Evolutionary conservation across 2,329 filamentous ascomycete genomes (phyloP).

Genomic region (Cladophialophora immunda): DNA sequence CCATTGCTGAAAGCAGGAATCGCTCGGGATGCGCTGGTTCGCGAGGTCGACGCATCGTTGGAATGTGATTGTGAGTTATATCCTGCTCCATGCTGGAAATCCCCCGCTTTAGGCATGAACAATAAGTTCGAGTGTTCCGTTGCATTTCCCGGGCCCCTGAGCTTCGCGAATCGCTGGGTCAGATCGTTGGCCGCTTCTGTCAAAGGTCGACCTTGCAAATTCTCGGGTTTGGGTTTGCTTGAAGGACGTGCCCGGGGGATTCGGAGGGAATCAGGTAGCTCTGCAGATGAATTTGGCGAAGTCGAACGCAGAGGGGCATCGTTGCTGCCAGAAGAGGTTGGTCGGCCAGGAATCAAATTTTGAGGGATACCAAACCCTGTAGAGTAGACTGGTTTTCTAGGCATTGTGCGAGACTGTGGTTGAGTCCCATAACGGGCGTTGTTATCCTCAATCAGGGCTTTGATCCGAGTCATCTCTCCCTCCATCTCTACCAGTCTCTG

Average conservation of each 20-base stretch:
- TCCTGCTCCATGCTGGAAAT: slow-evolving; percentile 31
- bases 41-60: slow-evolving; percentile 39
- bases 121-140: slow-evolving; percentile 23
- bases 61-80: slow-evolving; percentile 33
- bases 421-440: slow-evolving; percentile 69
- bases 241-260: slow-evolving; percentile 36
- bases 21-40: slow-evolving; percentile 53
- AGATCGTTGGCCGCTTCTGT: slow-evolving; percentile 38
- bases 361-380: slow-evolving; percentile 32
- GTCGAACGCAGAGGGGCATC: slow-evolving; percentile 16
- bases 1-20: slow-evolving; percentile 47
- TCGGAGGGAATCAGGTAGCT: slow-evolving; percentile 34
- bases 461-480: slow-evolving; percentile 65
- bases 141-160: slow-evolving; percentile 35
- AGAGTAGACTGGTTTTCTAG: slow-evolving; percentile 33
- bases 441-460: slow-evolving; percentile 68
- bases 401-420: slow-evolving; percentile 42
- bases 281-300: slow-evolving; percentile 16
- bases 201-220: slow-evolving; percentile 36
- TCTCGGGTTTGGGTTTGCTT: slow-evolving; percentile 38
- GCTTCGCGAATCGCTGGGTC: slow-evolving; percentile 39
- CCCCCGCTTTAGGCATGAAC: slow-evolving; percentile 36
- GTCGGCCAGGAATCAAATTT: slow-evolving; percentile 13
- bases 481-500: slow-evolving; percentile 40
- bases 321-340: slow-evolving; percentile 1